Base-by-base conservation (phyloP, 305 asterid species). In the Euphrasia arctica region DNA sequence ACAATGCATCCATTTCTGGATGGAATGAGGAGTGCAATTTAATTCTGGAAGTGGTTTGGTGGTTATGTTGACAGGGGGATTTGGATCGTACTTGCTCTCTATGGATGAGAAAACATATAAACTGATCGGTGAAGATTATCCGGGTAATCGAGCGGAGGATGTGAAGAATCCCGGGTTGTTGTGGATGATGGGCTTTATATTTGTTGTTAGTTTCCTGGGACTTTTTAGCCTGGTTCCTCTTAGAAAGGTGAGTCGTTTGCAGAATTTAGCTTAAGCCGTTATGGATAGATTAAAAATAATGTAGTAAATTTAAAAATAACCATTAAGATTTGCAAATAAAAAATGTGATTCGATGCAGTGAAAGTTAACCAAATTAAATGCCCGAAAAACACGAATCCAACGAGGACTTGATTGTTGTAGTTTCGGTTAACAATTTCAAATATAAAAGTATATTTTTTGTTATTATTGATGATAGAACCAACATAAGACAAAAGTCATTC, bases 171-270 rank as follows among this genome's bases (percentile, higher is more conserved):
- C 98, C 15, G 95, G 95, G 50, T 64, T 93, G 70, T 70, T 76
- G 70, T 93, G 98, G 98, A 93, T 93, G 97, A 90, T 83, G 77
- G 95, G 91, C 22, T 93, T 93, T 73, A 76, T 79, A 63, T 84
- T 83, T 63, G 88, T 88, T 29, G 97, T 93, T 68, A 90, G 98
- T 69, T 93, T 93, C 67, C 87, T 88, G 66, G 98, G 97, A 56
- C 94, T 90, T 69, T 90, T 93, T 64, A 90, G 97, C 65, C 95
- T 93, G 42, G 98, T 82, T 56, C 97, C 98, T 58, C 97, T 93
- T 59, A 86, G 98, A 49, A 90, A 90, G 97, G 96, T 92, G 81
- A 71, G 34, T 43, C 28, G 41, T 58, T 3, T 29, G 11, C 57
- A 25, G 2, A 28, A 5, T 62, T 36, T 58, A 13, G 10, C 8